Base-by-base conservation (phyloP, 2,329 filamentous ascomycete species). In the Leptoxyphium fumago region DNA sequence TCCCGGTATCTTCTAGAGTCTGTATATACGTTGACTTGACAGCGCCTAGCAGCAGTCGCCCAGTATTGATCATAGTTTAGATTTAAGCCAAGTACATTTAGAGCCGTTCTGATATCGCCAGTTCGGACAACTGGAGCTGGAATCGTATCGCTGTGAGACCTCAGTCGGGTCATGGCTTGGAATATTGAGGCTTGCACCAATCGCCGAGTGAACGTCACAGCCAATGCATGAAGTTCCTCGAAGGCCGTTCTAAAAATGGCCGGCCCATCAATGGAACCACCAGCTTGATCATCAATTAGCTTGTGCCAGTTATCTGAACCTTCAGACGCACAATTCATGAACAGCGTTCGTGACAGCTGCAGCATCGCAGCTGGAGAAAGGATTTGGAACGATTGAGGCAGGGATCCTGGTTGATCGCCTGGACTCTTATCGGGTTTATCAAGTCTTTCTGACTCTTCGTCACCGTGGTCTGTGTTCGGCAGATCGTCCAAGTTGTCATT, bases 201-300 rank as follows among this genome's bases (percentile, higher is more conserved):
- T 10, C 83, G 73, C 46, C 75, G 76, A 0, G 83, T 88, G 11
- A 91, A 51, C 43, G 74, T 82, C 1, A 82, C 59, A 0, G 74
- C 68, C 2, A 94, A 61, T 8, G 74, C 74, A 54, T 87, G 72
- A 39, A 94, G 80, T 52, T 91, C 84, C 5, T 75, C 71, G n/a
- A 93, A 71, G 0, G 83, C 78, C 1, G 84, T 87, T 6, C 78
- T 74, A 51, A 82, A 78, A 17, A 94, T 75, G 0, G 81, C 77
- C 0, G 87, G 87, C 2, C 14, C 38, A 18, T 11, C 7, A 21
- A 36, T 4, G 32, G 11, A 9, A 15, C 15, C 32, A 15, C 15
- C 15, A 5, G 32, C 13, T 36, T 36, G 13, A 36, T 13, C 11
- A 5, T 36, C 13, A 13, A 13, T 15, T 36, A 36, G 15, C 3